Base-by-base conservation (phyloP, 768 basidiomycete species). In the Tricholoma sp. region DNA sequence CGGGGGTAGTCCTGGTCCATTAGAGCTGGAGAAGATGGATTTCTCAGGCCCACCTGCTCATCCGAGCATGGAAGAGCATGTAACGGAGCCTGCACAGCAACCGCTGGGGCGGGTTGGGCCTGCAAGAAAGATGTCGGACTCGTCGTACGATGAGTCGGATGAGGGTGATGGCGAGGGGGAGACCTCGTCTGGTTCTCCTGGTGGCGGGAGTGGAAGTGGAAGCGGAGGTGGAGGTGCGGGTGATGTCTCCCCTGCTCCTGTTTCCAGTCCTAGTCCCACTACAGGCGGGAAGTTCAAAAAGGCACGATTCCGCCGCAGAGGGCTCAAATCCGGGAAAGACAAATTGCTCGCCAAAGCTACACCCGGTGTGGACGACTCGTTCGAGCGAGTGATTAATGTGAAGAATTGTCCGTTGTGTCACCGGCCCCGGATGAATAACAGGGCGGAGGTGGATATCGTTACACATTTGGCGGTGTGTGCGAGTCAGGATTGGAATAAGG, bases 401-500 rank as follows among this genome's bases (percentile, higher is more conserved):
- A 90, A 89, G 77, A 89, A 84, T 55, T 99, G 96, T 67, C 96
- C 96, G 0, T 69, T 99, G 44, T 99, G 96, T 66, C 94, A 94
- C 67, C 84, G 93, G 10, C 89, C 92, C 2, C 76, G 94, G 44
- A 65, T 98, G 63, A 89, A 82, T 70, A 81, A 83, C 53, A 94
- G 94, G 69, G 91, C 86, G 0, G 97, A 98, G 70, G 78, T 94
- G 64, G 95, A 97, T 67, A 97, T 98, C 64, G 78, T 99, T 52
- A 98, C 97, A 20, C 96, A 99, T 70, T 72, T 99, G n/a, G 97
- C 94, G 1, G 84, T 98, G 9, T 99, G 96, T 64, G 94, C 97
- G 9, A 91, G 88, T 60, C 82, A 86, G 62, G 97, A 98, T 68
- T 98, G 95, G 94, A 84, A 80, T 36, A 81, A 86, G 57, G 88